Percentiles rank a stretch among this genome's conserved stretches.
Conservation (phyloP, 169 alveolate genomes). For the Plasmodium gallinaceum region DNA sequence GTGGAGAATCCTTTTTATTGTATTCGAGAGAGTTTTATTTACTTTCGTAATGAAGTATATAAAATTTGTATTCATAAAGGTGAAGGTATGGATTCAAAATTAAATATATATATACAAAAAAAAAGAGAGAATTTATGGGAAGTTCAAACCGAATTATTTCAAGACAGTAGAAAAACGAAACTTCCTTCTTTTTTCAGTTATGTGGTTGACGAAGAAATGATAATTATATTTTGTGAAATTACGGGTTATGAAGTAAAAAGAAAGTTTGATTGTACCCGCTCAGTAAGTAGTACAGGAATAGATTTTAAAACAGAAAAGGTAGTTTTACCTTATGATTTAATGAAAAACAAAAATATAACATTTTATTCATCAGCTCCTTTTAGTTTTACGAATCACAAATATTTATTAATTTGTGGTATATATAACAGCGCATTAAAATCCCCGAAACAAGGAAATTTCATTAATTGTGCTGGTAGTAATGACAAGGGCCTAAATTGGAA, state of each 20-base stretch:
- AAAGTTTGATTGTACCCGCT: slow-evolving; percentile 4
- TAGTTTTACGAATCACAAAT: neutral
- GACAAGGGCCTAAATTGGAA: slow-evolving; percentile 24
- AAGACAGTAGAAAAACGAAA: neutral
- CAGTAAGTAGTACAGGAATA: neutral
- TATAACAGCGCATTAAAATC: neutral
- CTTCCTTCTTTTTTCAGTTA: slow-evolving; percentile 5
- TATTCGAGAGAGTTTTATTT: neutral
- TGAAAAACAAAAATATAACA: neutral
- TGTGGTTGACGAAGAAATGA: neutral
- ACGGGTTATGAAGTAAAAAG: neutral
- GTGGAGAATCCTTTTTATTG: neutral
- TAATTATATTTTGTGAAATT: slow-evolving; percentile 25
- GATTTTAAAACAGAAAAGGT: neutral
- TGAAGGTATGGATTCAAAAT: neutral
- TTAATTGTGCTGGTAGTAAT: slow-evolving; percentile 22
- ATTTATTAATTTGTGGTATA: slow-evolving; percentile 17
- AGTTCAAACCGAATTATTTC: neutral
- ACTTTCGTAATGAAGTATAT: neutral
- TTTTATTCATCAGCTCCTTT: slow-evolving; percentile 17
- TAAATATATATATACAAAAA: slow-evolving; percentile 23
- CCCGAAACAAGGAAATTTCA: neutral
- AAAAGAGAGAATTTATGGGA: neutral
- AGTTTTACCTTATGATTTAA: neutral
- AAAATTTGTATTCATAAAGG: neutral